phyloP scores from a whole-genome alignment of 768 basidiomycete species.

The Naganishia friedmannii region DNA sequence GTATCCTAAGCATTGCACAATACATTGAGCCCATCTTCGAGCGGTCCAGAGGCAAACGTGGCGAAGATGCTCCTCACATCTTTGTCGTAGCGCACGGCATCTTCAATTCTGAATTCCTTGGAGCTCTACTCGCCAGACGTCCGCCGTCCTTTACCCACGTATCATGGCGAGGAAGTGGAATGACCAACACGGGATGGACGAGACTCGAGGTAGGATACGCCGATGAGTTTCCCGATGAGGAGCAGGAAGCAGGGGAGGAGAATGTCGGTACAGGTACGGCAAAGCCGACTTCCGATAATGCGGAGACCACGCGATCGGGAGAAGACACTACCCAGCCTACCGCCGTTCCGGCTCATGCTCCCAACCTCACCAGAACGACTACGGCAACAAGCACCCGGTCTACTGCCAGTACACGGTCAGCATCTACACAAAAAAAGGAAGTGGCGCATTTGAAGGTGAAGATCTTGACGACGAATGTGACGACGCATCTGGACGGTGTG shows the following conservation, averaged over 20 bases:
- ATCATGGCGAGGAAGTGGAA: constrained; percentile 45
- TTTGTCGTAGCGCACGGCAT: constrained; percentile 55
- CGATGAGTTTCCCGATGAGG: constrained; percentile 28
- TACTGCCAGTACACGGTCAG: constrained; percentile 26
- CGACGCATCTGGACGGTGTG: constrained; percentile 51
- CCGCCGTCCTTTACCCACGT: constrained; percentile 34
- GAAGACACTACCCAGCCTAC: constrained; percentile 17
- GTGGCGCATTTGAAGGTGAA: constrained; percentile 36
- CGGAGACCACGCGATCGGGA: constrained; percentile 9
- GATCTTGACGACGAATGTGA: constrained; percentile 49
- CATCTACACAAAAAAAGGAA: constrained; percentile 32
- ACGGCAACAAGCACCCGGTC: constrained; percentile 10
- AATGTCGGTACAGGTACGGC: constrained; percentile 8
- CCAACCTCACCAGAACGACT: constrained; percentile 35
- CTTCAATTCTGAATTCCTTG: constrained; percentile 53
- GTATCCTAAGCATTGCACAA: constrained; percentile 41
- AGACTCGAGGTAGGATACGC: constrained; percentile 45
- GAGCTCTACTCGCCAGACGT: constrained; percentile 47
- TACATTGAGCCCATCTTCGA: constrained; percentile 52
- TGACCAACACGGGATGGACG: constrained; percentile 53
- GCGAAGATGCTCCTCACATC: constrained; percentile 39
- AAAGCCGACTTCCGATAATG: not conserved
- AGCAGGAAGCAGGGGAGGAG: not conserved
- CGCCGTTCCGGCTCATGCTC: constrained; percentile 17
- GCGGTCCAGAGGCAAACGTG: constrained; percentile 36